These are phyloP conservation scores for Podochytrium sp. DNA, from an alignment of 192 early-diverging fungal genomes.

Conservation along the genomic window DNA sequence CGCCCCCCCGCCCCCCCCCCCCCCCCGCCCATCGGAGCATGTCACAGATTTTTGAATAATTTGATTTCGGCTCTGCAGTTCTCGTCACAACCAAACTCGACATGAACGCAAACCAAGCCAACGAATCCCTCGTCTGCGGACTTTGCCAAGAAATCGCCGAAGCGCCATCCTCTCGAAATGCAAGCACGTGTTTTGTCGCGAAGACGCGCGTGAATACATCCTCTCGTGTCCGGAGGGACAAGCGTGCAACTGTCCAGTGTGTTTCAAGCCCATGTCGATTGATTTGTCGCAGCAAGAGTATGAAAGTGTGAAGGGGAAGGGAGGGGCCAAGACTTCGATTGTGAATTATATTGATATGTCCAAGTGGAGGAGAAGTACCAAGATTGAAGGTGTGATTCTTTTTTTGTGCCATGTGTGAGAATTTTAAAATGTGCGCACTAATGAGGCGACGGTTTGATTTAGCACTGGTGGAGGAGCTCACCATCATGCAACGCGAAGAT, in stretches of 20 bases:
- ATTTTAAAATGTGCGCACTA: no score
- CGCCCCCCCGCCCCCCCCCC: no score
- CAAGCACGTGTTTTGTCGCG: slow-evolving; percentile 90
- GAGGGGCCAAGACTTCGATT: slow-evolving; percentile 64
- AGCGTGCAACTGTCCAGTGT: slow-evolving; percentile 73
- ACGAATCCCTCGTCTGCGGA: slow-evolving; percentile 79
- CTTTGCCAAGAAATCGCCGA: slow-evolving; percentile 88
- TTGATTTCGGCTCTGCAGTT: slow-evolving; percentile 20
- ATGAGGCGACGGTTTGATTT: background rate
- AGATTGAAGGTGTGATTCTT: slow-evolving; percentile 77
- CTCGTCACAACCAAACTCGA: slow-evolving; percentile 46
- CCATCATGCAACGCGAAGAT: slow-evolving; percentile 66
- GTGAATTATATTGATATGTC: slow-evolving; percentile 90
- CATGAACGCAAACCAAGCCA: slow-evolving; percentile 38
- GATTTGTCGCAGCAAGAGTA: slow-evolving; percentile 65
- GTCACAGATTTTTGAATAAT: slow-evolving; percentile 6
- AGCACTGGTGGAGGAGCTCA: slow-evolving; percentile 88
- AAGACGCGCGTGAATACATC: slow-evolving; percentile 69
- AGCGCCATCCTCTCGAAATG: slow-evolving; percentile 79
- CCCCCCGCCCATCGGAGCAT: no score
- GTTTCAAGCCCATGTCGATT: slow-evolving; percentile 74
- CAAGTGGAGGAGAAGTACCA: slow-evolving; percentile 87
- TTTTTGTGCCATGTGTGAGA: no score
- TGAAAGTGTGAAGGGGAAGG: slow-evolving; percentile 46
- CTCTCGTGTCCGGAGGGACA: slow-evolving; percentile 40